Percentiles rank a stretch among this genome's conserved stretches.
phyloP scores from a whole-genome alignment of 176 grass and related monocot species.

The Oryza australiensis region DNA sequence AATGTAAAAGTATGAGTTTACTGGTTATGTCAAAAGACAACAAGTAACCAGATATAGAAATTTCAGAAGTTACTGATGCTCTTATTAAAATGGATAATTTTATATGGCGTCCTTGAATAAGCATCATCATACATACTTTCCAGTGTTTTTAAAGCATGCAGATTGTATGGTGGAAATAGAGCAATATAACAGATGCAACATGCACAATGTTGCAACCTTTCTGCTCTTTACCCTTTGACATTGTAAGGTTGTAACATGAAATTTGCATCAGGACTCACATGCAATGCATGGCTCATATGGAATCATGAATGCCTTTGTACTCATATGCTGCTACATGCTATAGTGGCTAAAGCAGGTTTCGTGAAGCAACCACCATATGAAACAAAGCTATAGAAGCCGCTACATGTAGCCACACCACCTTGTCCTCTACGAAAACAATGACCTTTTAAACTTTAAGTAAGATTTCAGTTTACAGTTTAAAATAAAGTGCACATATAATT shows the following conservation, averaged over 20 bases:
- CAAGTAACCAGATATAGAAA: slow-evolving; percentile 14
- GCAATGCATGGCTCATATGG: slow-evolving; percentile 12
- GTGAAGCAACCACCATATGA: neutral
- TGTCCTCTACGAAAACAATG: neutral
- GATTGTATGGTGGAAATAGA: neutral
- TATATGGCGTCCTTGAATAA: neutral
- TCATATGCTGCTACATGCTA: neutral
- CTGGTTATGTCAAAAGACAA: slow-evolving; percentile 24
- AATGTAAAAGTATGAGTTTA: slow-evolving; percentile 24
- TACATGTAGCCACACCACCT: neutral
- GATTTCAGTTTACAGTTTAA: neutral
- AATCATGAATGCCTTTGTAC: slow-evolving; percentile 31
- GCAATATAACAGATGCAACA: neutral
- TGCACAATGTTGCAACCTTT: neutral
- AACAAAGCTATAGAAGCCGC: slow-evolving; percentile 9
- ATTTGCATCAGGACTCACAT: neutral
- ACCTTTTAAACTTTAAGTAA: neutral
- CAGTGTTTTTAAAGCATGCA: neutral
- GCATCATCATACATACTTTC: slow-evolving; percentile 21
- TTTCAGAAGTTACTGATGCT: slow-evolving; percentile 8
- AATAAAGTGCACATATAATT: neutral
- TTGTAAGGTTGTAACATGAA: slow-evolving; percentile 4
- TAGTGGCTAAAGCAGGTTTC: neutral
- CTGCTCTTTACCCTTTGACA: neutral
- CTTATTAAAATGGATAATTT: slow-evolving; percentile 9